Evolutionary conservation across 2,329 filamentous ascomycete genomes (phyloP).

Genomic region (Purpureocillium takamizusanense): DNA sequence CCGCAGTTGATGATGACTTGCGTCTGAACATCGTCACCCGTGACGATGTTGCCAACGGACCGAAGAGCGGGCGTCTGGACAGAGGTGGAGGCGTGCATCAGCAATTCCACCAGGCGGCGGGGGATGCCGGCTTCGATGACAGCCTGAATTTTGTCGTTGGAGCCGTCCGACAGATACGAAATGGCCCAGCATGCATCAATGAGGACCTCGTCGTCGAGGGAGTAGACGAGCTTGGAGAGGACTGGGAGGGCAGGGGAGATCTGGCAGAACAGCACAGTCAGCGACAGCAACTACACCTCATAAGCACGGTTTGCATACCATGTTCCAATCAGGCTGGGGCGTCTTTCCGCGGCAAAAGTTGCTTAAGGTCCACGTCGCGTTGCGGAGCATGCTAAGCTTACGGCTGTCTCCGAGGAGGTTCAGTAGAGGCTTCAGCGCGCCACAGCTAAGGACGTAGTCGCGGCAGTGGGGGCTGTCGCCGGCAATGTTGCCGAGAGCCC

Average conservation of each 20-base stretch:
- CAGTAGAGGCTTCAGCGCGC: conserved; percentile 84
- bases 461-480: conserved; percentile 96
- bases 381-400: conserved; percentile 97
- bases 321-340: conserved; percentile 95
- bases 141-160: conserved; percentile 98
- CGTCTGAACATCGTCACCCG: conserved; percentile 95
- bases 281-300: background rate
- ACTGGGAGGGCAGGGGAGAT: conserved; percentile 93
- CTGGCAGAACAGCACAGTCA: conserved; percentile 38
- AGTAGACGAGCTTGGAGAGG: conserved; percentile 95
- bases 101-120: conserved; percentile 86
- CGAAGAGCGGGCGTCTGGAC: conserved; percentile 95
- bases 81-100: conserved; percentile 97
- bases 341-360: conserved; percentile 99
- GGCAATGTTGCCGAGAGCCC: conserved; percentile 97
- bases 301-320: conserved; percentile 46
- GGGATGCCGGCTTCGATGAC: conserved; percentile 98
- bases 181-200: conserved; percentile 99
- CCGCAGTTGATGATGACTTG: conserved; percentile 99
- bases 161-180: conserved; percentile 93
- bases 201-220: conserved; percentile 92
- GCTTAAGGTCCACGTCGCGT: conserved; percentile 97
- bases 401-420: conserved; percentile 90
- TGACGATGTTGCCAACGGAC: conserved; percentile 98
- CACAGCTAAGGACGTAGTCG: conserved; percentile 88